Conservation (phyloP, 2,329 filamentous ascomycete genomes). For the Xylaria sp. region DNA sequence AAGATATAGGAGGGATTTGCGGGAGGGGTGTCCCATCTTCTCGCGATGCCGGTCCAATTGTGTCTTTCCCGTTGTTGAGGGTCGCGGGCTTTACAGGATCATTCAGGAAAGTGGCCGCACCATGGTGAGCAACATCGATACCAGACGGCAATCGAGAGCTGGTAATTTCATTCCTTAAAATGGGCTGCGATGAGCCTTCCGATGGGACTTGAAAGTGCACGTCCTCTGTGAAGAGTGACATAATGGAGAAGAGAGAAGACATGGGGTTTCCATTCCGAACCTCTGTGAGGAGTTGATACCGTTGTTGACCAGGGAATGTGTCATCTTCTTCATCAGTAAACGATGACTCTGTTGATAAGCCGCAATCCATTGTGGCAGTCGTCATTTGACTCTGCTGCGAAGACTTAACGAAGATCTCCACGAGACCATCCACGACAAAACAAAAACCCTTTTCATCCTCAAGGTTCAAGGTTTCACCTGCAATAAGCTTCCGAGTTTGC, state of each 20-base stretch:
- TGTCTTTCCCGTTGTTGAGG: conserved; percentile 44
- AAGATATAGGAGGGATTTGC: conserved; percentile 77
- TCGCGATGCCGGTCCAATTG: conserved; percentile 43
- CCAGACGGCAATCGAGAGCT: conserved; percentile 44
- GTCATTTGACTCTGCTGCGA: conserved; percentile 53
- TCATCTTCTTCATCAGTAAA: conserved; percentile 75
- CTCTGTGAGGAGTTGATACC: conserved; percentile 94
- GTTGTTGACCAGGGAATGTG: conserved; percentile 73
- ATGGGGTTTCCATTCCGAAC: conserved; percentile 98
- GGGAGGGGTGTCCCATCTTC: conserved; percentile 56
- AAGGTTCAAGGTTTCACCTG: conserved; percentile 91
- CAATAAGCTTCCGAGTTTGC: conserved; percentile 96
- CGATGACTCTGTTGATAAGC: conserved; percentile 59
- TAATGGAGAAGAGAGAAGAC: conserved; percentile 97
- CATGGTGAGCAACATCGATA: conserved; percentile 33
- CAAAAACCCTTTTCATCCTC: conserved; percentile 99
- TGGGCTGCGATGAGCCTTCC: conserved; percentile 60
- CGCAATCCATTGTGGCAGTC: conserved; percentile 51
- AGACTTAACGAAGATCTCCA: conserved; percentile 98
- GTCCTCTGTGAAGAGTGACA: conserved; percentile 96
- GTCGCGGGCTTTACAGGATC: conserved; percentile 33
- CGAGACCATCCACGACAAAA: conserved; percentile 92
- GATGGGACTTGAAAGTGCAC: conserved; percentile 79
- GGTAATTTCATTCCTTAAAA: conserved; percentile 44
- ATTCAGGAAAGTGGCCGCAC: conserved; percentile 33